Evolutionary conservation across 2,329 filamentous ascomycete species (phyloP).

Genomic region (Seiridium unicorne): DNA sequence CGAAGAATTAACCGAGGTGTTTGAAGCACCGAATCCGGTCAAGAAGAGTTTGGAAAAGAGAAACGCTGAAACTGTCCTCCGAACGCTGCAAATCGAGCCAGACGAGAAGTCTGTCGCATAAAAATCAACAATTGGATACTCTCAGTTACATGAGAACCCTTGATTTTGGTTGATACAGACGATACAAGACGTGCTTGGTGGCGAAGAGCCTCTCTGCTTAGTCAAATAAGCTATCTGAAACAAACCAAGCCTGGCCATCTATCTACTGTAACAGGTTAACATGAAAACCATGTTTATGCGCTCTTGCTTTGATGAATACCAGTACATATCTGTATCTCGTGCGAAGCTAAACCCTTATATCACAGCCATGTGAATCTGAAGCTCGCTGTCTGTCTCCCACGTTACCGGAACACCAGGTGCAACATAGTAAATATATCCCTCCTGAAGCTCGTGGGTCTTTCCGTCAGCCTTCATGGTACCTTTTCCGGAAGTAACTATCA

Average conservation of each 20-base stretch:
- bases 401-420: slow-evolving; percentile 45
- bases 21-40: slow-evolving; percentile 34
- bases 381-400: slow-evolving; percentile 27
- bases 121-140: not conserved
- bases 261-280: no score
- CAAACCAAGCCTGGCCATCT: no score
- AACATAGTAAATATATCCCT: slow-evolving; percentile 68
- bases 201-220: no score
- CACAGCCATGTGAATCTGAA: slow-evolving; percentile 38
- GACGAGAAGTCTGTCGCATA: slow-evolving; percentile 5
- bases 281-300: no score
- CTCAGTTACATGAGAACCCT: no score
- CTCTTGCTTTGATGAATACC: no score
- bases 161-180: no score
- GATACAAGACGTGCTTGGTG: no score
- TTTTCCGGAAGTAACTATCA: slow-evolving; percentile 60
- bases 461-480: slow-evolving; percentile 56
- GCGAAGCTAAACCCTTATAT: slow-evolving; percentile 12
- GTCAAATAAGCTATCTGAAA: no score
- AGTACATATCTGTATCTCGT: no score
- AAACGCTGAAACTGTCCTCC: slow-evolving; percentile 9
- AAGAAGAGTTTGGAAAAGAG: slow-evolving; percentile 25
- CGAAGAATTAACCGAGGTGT: slow-evolving; percentile 32
- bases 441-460: slow-evolving; percentile 50
- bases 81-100: slow-evolving; percentile 5